Evolutionary conservation across 2,329 filamentous ascomycete species (phyloP), one percentile per base, ranked within the genome.

Genomic region (Ophiosphaerella narmari): DNA sequence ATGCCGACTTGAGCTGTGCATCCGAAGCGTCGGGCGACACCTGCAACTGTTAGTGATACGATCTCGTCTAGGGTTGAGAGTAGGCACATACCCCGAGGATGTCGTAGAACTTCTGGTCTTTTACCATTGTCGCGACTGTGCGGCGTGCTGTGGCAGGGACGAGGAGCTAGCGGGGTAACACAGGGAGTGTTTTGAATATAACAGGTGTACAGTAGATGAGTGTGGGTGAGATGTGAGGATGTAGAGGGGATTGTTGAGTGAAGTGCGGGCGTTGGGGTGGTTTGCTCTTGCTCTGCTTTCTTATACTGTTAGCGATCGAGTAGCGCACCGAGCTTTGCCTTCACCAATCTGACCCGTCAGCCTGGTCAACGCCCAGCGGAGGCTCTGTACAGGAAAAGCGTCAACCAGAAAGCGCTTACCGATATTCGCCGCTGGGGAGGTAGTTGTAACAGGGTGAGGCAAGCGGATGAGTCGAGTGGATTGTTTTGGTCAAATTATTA

Each of bases 1-100:
- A 96, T 65, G 87, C 91, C 70, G 92, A 91, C 81, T 94, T 97
- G 60, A 99, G 80, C 77, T 97, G 89, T 63, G 87, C 80, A 67
- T 97, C 93, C 51, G 88, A 88, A 60, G 89, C 90, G 67, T 83
- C 86, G 59, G 90, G 87, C 65, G 88, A 60, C 63, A 95, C 89
- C 90, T 95, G 61, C 24, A 26, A 36, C 39, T 48, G 51, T 66
- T 62, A 68, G 57, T 56, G 4, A 26, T 40, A 7, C 16, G 13
- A 21, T 12, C 5, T 12, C 14, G 11, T 16, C 29, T 12, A 46
- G 78, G 83, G 41, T 55, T 7, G 14, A 18, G n/a, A 6, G 26
- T 46, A 8, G 31, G 26, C 26, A 64, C 68, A 69, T 86, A 91
- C 89, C 74, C 89, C 89, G 42, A 94, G 83, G 55, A 83, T 77